Percentiles rank a stretch among this genome's conserved stretches.
Evolutionary conservation across 176 grass and related monocot genomes (phyloP).

Genomic region (Saccharum officinarum): DNA sequence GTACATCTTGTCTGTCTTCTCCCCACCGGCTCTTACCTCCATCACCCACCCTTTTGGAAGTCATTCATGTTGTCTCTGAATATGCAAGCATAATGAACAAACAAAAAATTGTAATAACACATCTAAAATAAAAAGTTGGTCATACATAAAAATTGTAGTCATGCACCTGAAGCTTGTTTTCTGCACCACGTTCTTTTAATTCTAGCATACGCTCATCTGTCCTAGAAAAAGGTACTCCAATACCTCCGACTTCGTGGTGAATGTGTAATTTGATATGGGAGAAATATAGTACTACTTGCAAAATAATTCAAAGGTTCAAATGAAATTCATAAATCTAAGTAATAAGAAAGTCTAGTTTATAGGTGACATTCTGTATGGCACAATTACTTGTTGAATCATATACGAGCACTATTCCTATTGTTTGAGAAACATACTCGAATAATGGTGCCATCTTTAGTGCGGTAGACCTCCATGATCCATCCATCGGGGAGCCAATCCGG

Average conservation of each 20-base stretch:
- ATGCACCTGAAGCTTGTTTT: constrained; percentile 15
- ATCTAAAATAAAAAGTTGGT: neutral
- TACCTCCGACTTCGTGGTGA: constrained; percentile 29
- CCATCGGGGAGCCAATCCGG: constrained; percentile 17
- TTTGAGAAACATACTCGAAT: constrained; percentile 25
- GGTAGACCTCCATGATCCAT: constrained; percentile 14
- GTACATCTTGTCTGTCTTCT: constrained; percentile 45
- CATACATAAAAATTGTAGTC: neutral
- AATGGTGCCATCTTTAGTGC: neutral
- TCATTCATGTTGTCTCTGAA: no score
- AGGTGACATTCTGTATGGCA: neutral
- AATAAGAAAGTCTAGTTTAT: neutral
- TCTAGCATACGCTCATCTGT: constrained; percentile 24
- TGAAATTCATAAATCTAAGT: neutral
- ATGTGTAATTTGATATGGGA: constrained; percentile 27
- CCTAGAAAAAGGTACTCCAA: constrained; percentile 36
- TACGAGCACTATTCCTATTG: neutral
- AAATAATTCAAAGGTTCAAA: neutral
- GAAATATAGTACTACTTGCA: constrained; percentile 40
- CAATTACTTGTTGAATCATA: neutral
- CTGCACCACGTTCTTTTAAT: neutral
- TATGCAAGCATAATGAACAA: no score
- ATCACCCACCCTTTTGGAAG: no score
- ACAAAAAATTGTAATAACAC: neutral
- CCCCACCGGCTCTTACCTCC: constrained; percentile 39